phyloP scores from a whole-genome alignment of 345 rosid species.

The Cardiospermum halicacabum region DNA sequence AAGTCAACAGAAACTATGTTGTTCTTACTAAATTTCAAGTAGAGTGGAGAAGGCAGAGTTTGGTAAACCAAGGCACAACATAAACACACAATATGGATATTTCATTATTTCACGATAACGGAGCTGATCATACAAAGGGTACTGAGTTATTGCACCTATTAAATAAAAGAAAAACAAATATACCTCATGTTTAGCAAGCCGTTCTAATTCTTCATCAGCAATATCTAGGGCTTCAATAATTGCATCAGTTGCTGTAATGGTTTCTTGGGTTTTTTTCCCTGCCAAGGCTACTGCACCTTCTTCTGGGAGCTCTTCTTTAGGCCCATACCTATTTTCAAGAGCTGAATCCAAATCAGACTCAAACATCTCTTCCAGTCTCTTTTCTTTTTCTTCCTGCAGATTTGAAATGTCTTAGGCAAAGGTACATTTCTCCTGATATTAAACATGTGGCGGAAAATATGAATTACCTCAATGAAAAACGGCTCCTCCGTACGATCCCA shows the following conservation, averaged over 20 bases:
- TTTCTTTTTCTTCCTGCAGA: slow-evolving; percentile 93
- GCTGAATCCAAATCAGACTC: slow-evolving; percentile 80
- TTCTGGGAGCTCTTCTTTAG: slow-evolving; percentile 73
- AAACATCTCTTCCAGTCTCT: slow-evolving; percentile 87
- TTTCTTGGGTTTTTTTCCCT: slow-evolving; percentile 75
- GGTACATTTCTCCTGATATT: neutral
- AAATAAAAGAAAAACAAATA: neutral
- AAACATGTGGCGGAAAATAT: slow-evolving; percentile 4
- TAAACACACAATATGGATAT: neutral
- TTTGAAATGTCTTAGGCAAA: slow-evolving; percentile 12
- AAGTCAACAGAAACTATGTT: too few species aligned
- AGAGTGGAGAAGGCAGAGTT: neutral
- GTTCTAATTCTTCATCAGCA: slow-evolving; percentile 63
- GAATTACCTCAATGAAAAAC: slow-evolving; percentile 81
- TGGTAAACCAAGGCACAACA: neutral
- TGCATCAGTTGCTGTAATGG: slow-evolving; percentile 72
- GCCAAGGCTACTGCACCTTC: slow-evolving; percentile 93
- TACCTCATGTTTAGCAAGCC: slow-evolving; percentile 73
- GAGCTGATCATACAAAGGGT: neutral
- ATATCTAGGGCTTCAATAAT: slow-evolving; percentile 74
- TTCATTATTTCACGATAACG: neutral
- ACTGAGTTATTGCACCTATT: neutral
- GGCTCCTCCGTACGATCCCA: slow-evolving; percentile 99
- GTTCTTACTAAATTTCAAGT: neutral
- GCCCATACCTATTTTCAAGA: slow-evolving; percentile 50